Evolutionary conservation across 495 filamentous ascomycete genomes (phyloP).

Genomic region (Neurospora sp.): DNA sequence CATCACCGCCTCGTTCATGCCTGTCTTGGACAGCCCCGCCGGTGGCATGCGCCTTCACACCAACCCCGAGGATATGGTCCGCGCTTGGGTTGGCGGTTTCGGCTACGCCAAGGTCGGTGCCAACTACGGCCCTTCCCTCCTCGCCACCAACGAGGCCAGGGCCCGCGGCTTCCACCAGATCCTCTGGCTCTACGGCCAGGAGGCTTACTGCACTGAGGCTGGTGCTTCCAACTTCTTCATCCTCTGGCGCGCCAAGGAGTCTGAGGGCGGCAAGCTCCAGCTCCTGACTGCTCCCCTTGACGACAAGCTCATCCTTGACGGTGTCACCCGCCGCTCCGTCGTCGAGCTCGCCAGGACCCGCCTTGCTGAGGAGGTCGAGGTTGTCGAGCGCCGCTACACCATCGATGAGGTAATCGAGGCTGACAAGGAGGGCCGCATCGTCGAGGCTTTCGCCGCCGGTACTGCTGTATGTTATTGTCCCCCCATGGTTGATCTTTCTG

Average conservation of each 20-base stretch:
- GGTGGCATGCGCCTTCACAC: conserved; percentile 70
- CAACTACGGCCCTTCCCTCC: conserved; percentile 78
- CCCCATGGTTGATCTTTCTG: not conserved
- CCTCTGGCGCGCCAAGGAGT: conserved; percentile 60
- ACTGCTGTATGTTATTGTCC: conserved; percentile 56
- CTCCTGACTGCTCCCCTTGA: conserved; percentile 75
- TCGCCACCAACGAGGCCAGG: conserved; percentile 63
- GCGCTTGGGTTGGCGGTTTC: conserved; percentile 89
- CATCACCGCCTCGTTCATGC: conserved; percentile 69
- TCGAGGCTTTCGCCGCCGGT: conserved; percentile 80
- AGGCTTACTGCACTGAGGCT: conserved; percentile 75
- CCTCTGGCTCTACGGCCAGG: conserved; percentile 76
- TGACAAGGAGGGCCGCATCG: conserved; percentile 58
- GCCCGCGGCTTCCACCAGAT: conserved; percentile 72
- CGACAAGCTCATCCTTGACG: conserved; percentile 73
- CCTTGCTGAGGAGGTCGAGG: conserved; percentile 51
- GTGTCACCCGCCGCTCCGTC: conserved; percentile 70
- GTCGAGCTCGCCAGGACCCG: conserved; percentile 61
- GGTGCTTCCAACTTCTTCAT: conserved; percentile 93
- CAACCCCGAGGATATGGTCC: conserved; percentile 62
- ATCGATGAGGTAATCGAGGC: conserved; percentile 73
- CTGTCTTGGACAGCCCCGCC: conserved; percentile 42
- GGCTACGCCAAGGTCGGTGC: conserved; percentile 85
- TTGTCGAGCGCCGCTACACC: conserved; percentile 70
- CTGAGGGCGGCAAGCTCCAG: conserved; percentile 51